Base-by-base conservation (phyloP, 1,139 yeast genomes). In the Arxiozyma telluris region DNA sequence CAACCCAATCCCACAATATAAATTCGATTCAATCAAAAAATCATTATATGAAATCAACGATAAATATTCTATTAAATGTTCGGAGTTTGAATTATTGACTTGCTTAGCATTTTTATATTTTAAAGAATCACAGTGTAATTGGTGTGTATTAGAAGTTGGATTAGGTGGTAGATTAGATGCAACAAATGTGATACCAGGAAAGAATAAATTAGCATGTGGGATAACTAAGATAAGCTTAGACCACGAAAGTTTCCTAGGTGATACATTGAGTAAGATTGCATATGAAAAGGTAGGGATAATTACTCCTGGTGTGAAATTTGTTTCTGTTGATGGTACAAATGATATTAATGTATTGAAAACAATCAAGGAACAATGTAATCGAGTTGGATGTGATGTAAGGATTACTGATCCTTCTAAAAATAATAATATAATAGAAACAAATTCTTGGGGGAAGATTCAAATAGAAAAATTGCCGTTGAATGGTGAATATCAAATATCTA, bases 91-190 rank as follows among this genome's bases (percentile, higher is more conserved):
- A 67, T 65, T 87, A 3, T 72, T 88, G 51, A 88, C 97, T 0
- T 93, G 89, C 17, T 80, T 87, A 0, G 97, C 97, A 0, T 82
- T 87, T 61, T 80, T 84, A 63, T 80, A 87, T 41, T 91, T 91
- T 68, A 77, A 76, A 49, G 65, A 76, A 9, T 76, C 77, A 50
- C 70, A 75, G 15, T 85, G 89, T 1, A 82, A 83, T 41, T 71
- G 86, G 58, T 96, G 96, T 0, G 80, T 90, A 1, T 71, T 91
- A 39, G 98, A 91, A 66, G 96, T 89, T 2, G 98, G 98, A 0
- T 73, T 91, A 7, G 98, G 98, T 2, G 98, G 98, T 0, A 68
- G 87, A 45, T 68, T 83, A 42, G 98, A 91, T 70, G 90, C 97
- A 1, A 91, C 98, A 0, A 91, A 91, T 71, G 87, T 83, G 58